phyloP scores from a whole-genome alignment of 2,329 filamentous ascomycete genomes.

The Zalaria obscura region DNA sequence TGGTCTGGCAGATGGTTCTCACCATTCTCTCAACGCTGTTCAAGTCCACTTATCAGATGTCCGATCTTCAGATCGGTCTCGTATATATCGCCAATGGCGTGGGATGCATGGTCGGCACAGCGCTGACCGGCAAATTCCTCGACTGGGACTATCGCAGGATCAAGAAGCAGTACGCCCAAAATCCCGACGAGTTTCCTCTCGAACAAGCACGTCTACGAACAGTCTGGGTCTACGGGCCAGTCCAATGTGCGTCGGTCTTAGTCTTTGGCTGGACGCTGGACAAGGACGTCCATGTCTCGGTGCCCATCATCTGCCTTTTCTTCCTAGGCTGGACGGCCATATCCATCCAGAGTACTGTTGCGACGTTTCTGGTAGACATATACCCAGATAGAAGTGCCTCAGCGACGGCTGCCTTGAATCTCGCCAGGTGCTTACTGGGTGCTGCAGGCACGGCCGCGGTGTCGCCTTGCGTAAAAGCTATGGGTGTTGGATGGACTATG shows the following conservation, averaged over 20 bases:
- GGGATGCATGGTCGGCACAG: conserved; percentile 39
- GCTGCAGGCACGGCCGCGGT: conserved; percentile 37
- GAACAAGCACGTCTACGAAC: conserved; percentile 38
- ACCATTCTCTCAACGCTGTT: conserved; percentile 39
- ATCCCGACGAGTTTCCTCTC: conserved; percentile 25
- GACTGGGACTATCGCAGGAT: conserved; percentile 35
- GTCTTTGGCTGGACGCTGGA: conserved; percentile 41
- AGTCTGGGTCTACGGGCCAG: conserved; percentile 28
- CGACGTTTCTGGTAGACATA: conserved; percentile 40
- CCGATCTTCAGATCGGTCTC: conserved; percentile 32
- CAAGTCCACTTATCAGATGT: conserved; percentile 26
- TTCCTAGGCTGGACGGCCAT: conserved; percentile 38
- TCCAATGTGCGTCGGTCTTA: conserved; percentile 33
- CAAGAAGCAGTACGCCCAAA: conserved; percentile 7
- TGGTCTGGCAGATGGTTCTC: conserved; percentile 42
- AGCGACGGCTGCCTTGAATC: conserved; percentile 39
- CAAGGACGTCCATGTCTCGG: conserved; percentile 29
- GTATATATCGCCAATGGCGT: conserved; percentile 42
- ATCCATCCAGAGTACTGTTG: conserved; percentile 34
- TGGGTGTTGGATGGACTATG: conserved; percentile 34
- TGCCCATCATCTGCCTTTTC: conserved; percentile 37
- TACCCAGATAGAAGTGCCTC: conserved; percentile 36
- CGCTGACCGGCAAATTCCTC: conserved; percentile 37
- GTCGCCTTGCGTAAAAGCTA: conserved; percentile 33
- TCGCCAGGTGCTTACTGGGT: conserved; percentile 37